Base-by-base conservation (phyloP, 176 grass and related monocot species). In the Aegilops sharonensis region DNA sequence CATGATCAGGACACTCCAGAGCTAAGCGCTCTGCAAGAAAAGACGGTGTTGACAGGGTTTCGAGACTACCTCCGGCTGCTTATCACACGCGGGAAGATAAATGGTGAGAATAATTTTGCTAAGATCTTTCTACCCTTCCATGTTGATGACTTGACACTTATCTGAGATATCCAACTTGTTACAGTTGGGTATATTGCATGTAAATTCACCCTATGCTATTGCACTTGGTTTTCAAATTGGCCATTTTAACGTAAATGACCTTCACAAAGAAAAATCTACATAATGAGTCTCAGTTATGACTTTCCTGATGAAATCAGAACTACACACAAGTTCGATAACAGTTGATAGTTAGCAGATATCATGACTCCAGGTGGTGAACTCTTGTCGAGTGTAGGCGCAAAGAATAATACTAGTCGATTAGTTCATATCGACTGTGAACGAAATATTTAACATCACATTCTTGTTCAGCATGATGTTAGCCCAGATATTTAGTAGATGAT, bases 1-100 rank as follows among this genome's bases (percentile, higher is more conserved):
- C 80, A 59, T 80, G 89, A 87, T 83, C 84, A 90, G 83, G 69
- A 83, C 59, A 90, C 75, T 40, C 84, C 93, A 75, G 86, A 88
- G 70, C 56, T 92, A 84, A 80, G 84, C 29, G 66, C 29, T 36
- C 69, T 78, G 60, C 93, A 92, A 88, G 93, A 95, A 83, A 90
- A 89, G 35, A 52, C 52, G 29, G 88, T 95, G 18, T 75, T 95
- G 80, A 90, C 71, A 17, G 86, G 85, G 62, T 87, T 92, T 23
- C 78, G 93, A 76, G 91, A 95, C 59, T 84, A 78, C 64, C 90
- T 95, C 23, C 70, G 76, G 39, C 37, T 84, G 64, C 21, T 95
- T 68, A 89, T 92, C 17, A 88, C 83, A 36, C 84, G 86, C 64
- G 93, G 90, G 84, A 69, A 81, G 84, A 84, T 88, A 79, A 95